These are phyloP conservation scores for Eucalyptus shirleyi DNA, from an alignment of 345 rosid species.

Conservation along the genomic window DNA sequence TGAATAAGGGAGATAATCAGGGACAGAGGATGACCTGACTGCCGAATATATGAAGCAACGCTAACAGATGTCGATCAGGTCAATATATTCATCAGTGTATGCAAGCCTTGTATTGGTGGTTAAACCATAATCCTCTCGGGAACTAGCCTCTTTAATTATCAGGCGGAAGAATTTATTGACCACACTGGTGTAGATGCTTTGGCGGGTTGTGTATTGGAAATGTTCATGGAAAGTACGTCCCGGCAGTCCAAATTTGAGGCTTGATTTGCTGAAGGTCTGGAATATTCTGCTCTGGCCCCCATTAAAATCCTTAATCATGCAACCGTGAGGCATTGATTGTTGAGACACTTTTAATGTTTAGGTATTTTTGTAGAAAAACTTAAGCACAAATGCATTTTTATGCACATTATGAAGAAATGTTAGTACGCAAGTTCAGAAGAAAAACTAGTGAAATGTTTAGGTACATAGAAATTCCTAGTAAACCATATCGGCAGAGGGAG, in stretches of 20 bases:
- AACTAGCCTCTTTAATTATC: not conserved
- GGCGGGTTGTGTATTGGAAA: slow-evolving; percentile 88
- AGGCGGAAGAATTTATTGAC: slow-evolving; percentile 71
- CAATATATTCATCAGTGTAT: not conserved
- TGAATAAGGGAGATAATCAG: slow-evolving; percentile 81
- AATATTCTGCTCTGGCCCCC: not conserved
- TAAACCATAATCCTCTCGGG: not conserved
- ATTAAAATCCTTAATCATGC: not conserved
- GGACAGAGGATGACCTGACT: slow-evolving; percentile 91
- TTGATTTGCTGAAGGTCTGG: slow-evolving; percentile 66
- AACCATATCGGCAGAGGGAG: not conserved
- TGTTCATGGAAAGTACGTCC: slow-evolving; percentile 87
- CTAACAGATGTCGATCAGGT: slow-evolving; percentile 76
- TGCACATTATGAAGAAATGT: not conserved
- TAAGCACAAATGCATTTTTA: not conserved
- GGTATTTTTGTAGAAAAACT: not conserved
- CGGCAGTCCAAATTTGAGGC: slow-evolving; percentile 71
- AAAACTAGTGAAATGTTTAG: not conserved
- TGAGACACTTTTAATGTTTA: not conserved
- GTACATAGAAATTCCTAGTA: not conserved
- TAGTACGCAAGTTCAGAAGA: not conserved
- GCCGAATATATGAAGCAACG: slow-evolving; percentile 88
- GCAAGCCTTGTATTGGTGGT: not conserved
- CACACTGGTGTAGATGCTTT: slow-evolving; percentile 73
- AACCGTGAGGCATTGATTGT: not conserved